phyloP scores from a whole-genome alignment of 257 asterid species.

The Ophiorrhiza pumila region DNA sequence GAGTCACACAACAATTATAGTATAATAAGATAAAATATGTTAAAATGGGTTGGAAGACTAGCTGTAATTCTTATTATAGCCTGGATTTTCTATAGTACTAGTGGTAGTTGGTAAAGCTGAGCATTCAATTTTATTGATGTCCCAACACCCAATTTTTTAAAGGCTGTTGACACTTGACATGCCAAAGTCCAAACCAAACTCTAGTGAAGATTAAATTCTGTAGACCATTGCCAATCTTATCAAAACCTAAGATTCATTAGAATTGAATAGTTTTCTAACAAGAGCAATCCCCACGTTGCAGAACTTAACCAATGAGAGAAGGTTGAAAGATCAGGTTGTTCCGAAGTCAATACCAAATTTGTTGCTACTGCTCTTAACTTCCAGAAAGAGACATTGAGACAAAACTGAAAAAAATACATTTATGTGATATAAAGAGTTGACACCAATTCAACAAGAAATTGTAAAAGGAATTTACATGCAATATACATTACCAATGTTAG shows the following conservation, averaged over 20 bases:
- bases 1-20: too few species aligned
- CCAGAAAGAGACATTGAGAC: background rate
- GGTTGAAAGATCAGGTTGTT: background rate
- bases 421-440: background rate
- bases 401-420: background rate
- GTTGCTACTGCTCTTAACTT: constrained; percentile 1
- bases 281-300: too few species aligned
- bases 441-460: constrained; percentile 5
- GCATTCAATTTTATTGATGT: background rate
- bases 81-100: too few species aligned
- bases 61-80: too few species aligned
- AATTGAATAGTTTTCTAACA: background rate
- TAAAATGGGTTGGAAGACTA: too few species aligned
- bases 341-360: background rate
- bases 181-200: too few species aligned
- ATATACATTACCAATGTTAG: background rate
- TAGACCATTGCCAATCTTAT: background rate
- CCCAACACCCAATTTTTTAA: background rate
- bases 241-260: background rate
- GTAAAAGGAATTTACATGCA: background rate
- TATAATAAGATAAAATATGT: too few species aligned
- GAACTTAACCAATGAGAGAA: too few species aligned
- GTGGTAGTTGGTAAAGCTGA: background rate
- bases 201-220: background rate
- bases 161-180: too few species aligned